These are phyloP conservation scores for Malassezia globosa DNA, from an alignment of 1,284 basidiomycete genomes.

Conservation along the genomic window DNA sequence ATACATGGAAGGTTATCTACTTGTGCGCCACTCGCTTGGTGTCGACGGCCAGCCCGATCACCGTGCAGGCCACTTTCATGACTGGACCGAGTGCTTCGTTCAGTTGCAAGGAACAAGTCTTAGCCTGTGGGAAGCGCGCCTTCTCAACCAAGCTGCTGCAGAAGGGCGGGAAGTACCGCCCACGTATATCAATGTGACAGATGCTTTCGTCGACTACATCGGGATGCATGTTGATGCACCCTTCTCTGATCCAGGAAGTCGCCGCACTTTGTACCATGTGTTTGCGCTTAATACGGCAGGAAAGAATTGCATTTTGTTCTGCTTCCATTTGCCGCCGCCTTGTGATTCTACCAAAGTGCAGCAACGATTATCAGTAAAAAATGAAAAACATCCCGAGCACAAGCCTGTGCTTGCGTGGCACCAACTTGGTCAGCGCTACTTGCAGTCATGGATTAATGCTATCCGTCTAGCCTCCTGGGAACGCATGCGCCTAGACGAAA, in stretches of 20 bases:
- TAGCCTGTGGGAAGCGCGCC: slow-evolving; percentile 77
- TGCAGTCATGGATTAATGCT: slow-evolving; percentile 66
- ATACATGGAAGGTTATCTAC: slow-evolving; percentile 47
- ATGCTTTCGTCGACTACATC: slow-evolving; percentile 57
- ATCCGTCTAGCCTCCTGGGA: slow-evolving; percentile 88
- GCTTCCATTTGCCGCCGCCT: slow-evolving; percentile 32
- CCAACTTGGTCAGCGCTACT: slow-evolving; percentile 34
- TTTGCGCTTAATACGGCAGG: slow-evolving; percentile 90
- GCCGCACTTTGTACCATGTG: slow-evolving; percentile 56
- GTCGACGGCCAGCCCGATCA: slow-evolving; percentile 40
- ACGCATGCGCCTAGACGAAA: slow-evolving; percentile 85
- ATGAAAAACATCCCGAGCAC: slow-evolving; percentile 32
- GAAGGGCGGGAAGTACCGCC: slow-evolving; percentile 72
- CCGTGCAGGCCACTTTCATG: slow-evolving; percentile 26
- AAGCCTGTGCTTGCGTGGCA: slow-evolving; percentile 38
- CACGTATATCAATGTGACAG: slow-evolving; percentile 71
- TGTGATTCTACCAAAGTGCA: slow-evolving; percentile 31
- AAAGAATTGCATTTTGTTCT: slow-evolving; percentile 77
- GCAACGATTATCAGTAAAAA: slow-evolving; percentile 27
- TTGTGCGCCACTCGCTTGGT: slow-evolving; percentile 34
- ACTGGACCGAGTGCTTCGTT: slow-evolving; percentile 52
- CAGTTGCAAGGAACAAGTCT: slow-evolving; percentile 85
- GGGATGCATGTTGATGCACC: slow-evolving; percentile 52
- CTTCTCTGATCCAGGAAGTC: slow-evolving; percentile 49
- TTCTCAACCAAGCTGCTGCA: slow-evolving; percentile 67